Evolutionary conservation across 2,329 filamentous ascomycete species (phyloP).

Genomic region (Lithohypha guttulata): DNA sequence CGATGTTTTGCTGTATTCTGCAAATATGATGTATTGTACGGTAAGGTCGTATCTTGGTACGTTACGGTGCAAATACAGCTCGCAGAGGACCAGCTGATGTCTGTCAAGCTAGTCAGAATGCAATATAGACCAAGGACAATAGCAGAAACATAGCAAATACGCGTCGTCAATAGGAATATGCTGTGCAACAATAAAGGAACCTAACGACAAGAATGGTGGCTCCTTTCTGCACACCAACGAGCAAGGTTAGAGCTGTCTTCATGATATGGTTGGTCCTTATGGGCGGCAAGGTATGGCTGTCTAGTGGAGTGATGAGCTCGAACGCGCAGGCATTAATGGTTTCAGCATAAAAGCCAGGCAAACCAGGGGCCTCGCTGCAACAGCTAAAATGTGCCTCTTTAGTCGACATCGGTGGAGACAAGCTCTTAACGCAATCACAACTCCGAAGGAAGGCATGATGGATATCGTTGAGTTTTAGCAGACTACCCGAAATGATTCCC

Average conservation of each 20-base stretch:
- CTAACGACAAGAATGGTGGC: slow-evolving; percentile 2
- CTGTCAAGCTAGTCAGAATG: background rate
- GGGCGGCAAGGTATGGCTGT: slow-evolving; percentile 7
- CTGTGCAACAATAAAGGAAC: slow-evolving; percentile 1
- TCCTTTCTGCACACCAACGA: slow-evolving; percentile 9
- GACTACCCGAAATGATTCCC: too few relatives aligned
- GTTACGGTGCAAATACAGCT: background rate
- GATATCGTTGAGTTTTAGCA: too few relatives aligned
- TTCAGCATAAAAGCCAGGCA: slow-evolving; percentile 1
- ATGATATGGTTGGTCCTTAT: slow-evolving; percentile 9
- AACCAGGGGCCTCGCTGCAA: too few relatives aligned
- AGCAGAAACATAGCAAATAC: slow-evolving; percentile 7
- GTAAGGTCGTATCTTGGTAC: background rate
- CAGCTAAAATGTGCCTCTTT: too few relatives aligned
- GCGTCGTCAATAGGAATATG: background rate
- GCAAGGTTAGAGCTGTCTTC: slow-evolving; percentile 9
- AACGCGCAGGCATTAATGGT: background rate
- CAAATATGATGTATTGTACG: background rate
- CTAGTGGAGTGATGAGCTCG: slow-evolving; percentile 4
- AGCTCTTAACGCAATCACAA: too few relatives aligned
- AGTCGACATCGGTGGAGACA: too few relatives aligned
- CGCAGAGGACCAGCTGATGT: background rate
- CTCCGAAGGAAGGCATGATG: too few relatives aligned
- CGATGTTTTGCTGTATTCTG: background rate
- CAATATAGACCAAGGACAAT: background rate